These are phyloP conservation scores for Paramecium sexaurelia DNA, from an alignment of 73 alveolate genomes.

Conservation along the genomic window DNA sequence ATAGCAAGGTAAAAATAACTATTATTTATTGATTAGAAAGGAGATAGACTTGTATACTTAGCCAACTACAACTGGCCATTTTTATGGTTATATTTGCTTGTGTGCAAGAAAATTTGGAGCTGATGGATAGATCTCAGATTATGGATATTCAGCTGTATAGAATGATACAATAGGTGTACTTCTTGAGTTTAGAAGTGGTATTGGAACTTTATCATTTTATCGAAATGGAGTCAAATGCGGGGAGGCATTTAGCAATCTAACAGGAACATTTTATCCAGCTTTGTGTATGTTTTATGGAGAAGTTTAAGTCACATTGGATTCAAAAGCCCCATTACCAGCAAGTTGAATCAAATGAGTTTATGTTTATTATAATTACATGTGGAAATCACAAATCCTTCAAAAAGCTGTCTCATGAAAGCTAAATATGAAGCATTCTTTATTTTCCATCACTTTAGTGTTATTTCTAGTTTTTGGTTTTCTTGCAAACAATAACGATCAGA, in stretches of 20 bases:
- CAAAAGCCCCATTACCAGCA: constrained; percentile 42
- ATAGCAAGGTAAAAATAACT: constrained; percentile 53
- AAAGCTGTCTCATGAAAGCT: not conserved
- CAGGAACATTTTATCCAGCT: constrained; percentile 58
- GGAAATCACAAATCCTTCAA: not conserved
- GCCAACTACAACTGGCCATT: constrained; percentile 48
- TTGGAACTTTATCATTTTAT: constrained; percentile 63
- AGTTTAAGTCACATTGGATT: constrained; percentile 53
- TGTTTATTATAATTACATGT: not conserved
- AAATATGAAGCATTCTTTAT: not conserved
- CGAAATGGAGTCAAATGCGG: constrained; percentile 66
- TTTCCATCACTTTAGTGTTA: not conserved
- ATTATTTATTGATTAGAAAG: not conserved
- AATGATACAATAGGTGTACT: constrained; percentile 64
- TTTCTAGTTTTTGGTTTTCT: not conserved
- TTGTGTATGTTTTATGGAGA: constrained; percentile 57
- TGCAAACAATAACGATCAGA: not conserved
- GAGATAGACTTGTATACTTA: constrained; percentile 13
- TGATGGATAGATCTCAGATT: constrained; percentile 27
- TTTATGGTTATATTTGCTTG: constrained; percentile 70
- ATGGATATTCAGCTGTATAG: constrained; percentile 60
- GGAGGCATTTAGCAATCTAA: constrained; percentile 62
- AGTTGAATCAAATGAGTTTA: not conserved
- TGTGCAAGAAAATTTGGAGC: constrained; percentile 58
- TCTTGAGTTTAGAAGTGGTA: constrained; percentile 58